Conservation (phyloP, 768 basidiomycete species). For the Cantharellus anzutake region DNA sequence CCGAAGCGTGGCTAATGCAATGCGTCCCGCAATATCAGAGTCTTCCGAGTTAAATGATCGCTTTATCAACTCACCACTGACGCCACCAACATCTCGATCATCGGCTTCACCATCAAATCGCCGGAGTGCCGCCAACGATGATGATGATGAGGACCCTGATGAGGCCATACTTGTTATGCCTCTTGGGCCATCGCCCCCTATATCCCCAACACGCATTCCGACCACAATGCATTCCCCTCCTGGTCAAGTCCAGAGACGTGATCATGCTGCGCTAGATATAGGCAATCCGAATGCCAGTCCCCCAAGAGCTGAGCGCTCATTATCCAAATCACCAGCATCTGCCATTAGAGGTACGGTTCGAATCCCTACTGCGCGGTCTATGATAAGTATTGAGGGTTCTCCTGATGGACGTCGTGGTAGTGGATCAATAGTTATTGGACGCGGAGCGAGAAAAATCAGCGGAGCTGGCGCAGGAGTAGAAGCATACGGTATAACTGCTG, state of each 20-base stretch:
- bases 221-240: conserved; percentile 1
- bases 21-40: conserved; percentile 15
- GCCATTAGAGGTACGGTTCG: not conserved
- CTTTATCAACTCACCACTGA: conserved; percentile 12
- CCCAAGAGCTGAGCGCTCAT: not conserved
- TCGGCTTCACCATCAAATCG: conserved; percentile 2
- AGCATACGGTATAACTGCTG: conserved; percentile 54
- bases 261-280: no score
- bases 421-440: conserved; percentile 5
- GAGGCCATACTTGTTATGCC: conserved; percentile 62
- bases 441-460: conserved; percentile 26
- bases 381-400: conserved; percentile 41
- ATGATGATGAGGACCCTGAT: conserved; percentile 57
- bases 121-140: conserved; percentile 15
- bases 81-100: not conserved
- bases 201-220: not conserved
- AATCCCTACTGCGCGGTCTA: conserved; percentile 21
- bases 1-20: conserved; percentile 23
- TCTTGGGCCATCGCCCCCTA: conserved; percentile 16
- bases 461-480: conserved; percentile 50
- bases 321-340: not conserved
- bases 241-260: not conserved
- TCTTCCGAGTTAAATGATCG: not conserved
- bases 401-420: conserved; percentile 13
- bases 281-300: not conserved